These are phyloP conservation scores for Biscutella laevigata DNA, from an alignment of 441 rosid species.

Conservation along the genomic window DNA sequence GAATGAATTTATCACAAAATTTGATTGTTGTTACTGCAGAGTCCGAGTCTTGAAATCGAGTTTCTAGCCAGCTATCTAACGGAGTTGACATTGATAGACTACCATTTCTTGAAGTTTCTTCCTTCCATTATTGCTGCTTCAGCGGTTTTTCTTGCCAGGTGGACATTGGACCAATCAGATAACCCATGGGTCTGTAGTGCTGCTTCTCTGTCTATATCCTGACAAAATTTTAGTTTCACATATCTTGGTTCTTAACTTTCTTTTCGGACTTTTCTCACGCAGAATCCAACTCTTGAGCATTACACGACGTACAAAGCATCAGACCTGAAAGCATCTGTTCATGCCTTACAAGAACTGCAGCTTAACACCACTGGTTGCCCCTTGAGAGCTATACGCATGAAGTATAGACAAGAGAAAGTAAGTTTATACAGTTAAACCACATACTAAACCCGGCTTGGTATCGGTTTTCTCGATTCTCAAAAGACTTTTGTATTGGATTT, in stretches of 20 bases:
- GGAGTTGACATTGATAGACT: slow-evolving; percentile 50
- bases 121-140: slow-evolving; percentile 67
- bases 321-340: slow-evolving; percentile 43
- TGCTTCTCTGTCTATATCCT: slow-evolving; percentile 13
- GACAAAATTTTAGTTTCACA: not conserved
- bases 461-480: slow-evolving; percentile 8
- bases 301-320: slow-evolving; percentile 50
- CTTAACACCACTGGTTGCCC: slow-evolving; percentile 46
- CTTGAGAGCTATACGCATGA: slow-evolving; percentile 41
- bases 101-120: slow-evolving; percentile 40
- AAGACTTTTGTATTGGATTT: not conserved
- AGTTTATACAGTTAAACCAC: not conserved
- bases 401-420: slow-evolving; percentile 60
- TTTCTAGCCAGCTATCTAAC: slow-evolving; percentile 52
- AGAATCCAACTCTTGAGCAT: slow-evolving; percentile 61
- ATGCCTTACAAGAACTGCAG: slow-evolving; percentile 52
- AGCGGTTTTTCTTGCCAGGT: slow-evolving; percentile 61
- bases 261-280: not conserved
- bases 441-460: not conserved
- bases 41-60: slow-evolving; percentile 45
- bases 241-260: slow-evolving; percentile 1
- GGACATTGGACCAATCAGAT: slow-evolving; percentile 58
- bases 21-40: slow-evolving; percentile 31
- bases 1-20: slow-evolving; percentile 13
- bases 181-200: slow-evolving; percentile 58